Evolutionary conservation across 352 stramenopile species (phyloP).

Genomic region (Phytopythium mirpurense): DNA sequence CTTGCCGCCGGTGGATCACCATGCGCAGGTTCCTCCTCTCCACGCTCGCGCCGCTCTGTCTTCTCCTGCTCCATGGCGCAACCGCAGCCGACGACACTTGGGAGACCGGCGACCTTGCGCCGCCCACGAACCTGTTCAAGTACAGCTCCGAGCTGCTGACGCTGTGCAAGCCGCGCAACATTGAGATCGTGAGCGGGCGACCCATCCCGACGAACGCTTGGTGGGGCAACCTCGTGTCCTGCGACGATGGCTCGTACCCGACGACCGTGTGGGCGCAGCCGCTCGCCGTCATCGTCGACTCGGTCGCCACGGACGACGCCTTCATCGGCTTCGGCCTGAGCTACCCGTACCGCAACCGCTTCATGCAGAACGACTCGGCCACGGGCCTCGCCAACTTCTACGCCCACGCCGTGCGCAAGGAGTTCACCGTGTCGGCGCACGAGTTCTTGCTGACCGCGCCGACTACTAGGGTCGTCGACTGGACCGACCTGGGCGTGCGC

Average conservation of each 20-base stretch:
- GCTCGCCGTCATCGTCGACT: constrained; percentile 51
- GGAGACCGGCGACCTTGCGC: constrained; percentile 33
- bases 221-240: constrained; percentile 82
- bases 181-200: constrained; percentile 31
- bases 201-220: constrained; percentile 74
- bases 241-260: constrained; percentile 37
- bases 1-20: neutral
- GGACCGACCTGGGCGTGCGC: constrained; percentile 61
- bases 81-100: constrained; percentile 28
- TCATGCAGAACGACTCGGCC: constrained; percentile 40
- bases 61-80: constrained; percentile 8
- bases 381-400: constrained; percentile 47
- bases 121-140: constrained; percentile 25
- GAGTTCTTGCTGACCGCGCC: constrained; percentile 43
- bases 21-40: constrained; percentile 3
- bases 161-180: constrained; percentile 54
- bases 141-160: constrained; percentile 27
- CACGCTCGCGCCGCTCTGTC: constrained; percentile 4
- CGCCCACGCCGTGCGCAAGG: constrained; percentile 50
- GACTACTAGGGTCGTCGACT: constrained; percentile 46
- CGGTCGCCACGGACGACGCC: constrained; percentile 8
- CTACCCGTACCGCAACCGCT: constrained; percentile 67
- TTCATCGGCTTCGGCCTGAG: constrained; percentile 46
- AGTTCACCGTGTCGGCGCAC: constrained; percentile 49
- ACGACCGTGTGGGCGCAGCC: constrained; percentile 70